A percentile compares a stretch with the other conserved stretches of the same genome.
Conservation (phyloP, 768 basidiomycete genomes). For the Dioszegia aurantiaca region DNA sequence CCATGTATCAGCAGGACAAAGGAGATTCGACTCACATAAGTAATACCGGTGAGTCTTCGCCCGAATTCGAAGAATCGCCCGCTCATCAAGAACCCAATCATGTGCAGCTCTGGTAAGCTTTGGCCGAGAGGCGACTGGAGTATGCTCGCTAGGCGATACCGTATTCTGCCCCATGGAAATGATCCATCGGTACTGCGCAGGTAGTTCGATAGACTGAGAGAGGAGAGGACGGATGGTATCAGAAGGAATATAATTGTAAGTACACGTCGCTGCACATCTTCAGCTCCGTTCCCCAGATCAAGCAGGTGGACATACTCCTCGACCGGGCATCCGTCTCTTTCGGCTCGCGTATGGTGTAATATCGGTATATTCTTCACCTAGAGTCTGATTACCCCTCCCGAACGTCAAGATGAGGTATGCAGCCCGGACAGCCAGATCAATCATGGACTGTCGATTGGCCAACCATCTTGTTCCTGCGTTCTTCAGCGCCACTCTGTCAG, state of each 20-base stretch:
- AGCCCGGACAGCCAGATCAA: slow-evolving; percentile 39
- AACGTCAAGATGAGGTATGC: slow-evolving; percentile 49
- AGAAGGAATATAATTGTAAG: slow-evolving; percentile 38
- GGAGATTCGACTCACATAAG: slow-evolving; percentile 43
- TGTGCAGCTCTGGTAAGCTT: slow-evolving; percentile 43
- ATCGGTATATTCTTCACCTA: slow-evolving; percentile 54
- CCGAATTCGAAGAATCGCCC: slow-evolving; percentile 49
- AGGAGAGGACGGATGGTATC: slow-evolving; percentile 29
- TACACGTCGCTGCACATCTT: slow-evolving; percentile 37
- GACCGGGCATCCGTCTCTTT: not conserved
- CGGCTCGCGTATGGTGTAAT: slow-evolving; percentile 30
- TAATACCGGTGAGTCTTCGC: slow-evolving; percentile 43
- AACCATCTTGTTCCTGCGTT: slow-evolving; percentile 44
- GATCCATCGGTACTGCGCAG: slow-evolving; percentile 17
- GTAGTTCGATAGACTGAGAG: slow-evolving; percentile 20
- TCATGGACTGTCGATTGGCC: slow-evolving; percentile 31
- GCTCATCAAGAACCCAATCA: slow-evolving; percentile 45
- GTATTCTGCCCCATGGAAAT: slow-evolving; percentile 8
- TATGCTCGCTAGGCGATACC: slow-evolving; percentile 16
- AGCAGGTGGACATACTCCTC: not conserved
- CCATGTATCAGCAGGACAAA: not conserved
- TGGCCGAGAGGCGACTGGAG: slow-evolving; percentile 34
- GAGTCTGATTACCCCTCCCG: slow-evolving; percentile 45
- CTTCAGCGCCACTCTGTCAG: not conserved
- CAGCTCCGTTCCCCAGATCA: not conserved